Evolutionary conservation across 1,284 basidiomycete genomes (phyloP), one percentile per base, ranked within the genome.

Genomic region (Thelephora terrestris): DNA sequence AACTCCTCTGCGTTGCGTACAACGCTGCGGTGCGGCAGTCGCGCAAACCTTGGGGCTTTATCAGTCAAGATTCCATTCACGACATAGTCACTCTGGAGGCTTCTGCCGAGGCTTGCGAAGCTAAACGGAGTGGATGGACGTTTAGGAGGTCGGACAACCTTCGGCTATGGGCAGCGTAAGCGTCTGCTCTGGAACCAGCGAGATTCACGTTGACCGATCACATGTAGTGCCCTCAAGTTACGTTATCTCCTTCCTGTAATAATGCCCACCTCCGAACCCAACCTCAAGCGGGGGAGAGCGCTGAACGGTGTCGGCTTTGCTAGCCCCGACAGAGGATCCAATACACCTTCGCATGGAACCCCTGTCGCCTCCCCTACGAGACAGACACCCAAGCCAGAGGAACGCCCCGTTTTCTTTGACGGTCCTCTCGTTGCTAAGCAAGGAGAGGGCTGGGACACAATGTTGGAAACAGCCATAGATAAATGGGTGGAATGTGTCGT

Each of bases 41-140:
- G 7, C 78, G 78, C 45, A 79, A 85, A 55, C 86, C 88, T 2
- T 94, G 91, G 90, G 91, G 91, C 0, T 93, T 85, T 63, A 85
- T 94, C 48, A 84, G 75, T 48, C 68, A 74, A 27, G 78, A 84
- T 50, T 76, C 79, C 3, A 81, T 94, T 18, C 91, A 94, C 58
- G 85, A 90, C 57, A 79, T 91, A 39, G 64, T 80, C 18, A 69
- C 74, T 2, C 71, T 89, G 32, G 79, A 87, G 57, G 63, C 64
- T 50, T 65, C 70, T 10, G 54, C 53, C 2, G 68, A 57, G 7
- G 49, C 43, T 21, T 54, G 50, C 27, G 61, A 58, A 10, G 63
- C 63, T 29, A 64, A 60, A 48, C 65, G 48, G 21, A 74, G 71
- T 38, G 76, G 80, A 0, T 87, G 85, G 82, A 91, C 89, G 25